A percentile compares a stretch with the other conserved stretches of the same genome.
phyloP scores from a whole-genome alignment of 1,284 basidiomycete genomes.

The Porodaedalea pini region DNA sequence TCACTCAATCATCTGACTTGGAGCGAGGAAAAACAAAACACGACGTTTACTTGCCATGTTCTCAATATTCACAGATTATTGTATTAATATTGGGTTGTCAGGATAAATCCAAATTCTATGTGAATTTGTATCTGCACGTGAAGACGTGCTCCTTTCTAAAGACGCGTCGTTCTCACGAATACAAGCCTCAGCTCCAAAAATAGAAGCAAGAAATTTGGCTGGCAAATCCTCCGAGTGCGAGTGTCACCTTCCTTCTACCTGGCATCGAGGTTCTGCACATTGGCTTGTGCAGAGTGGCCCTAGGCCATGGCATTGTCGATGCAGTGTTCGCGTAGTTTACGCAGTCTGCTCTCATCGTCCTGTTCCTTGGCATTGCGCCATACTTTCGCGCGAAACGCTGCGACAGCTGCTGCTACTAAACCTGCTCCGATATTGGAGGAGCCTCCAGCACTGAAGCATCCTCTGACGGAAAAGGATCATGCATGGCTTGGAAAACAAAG shows the following conservation, averaged over 20 bases:
- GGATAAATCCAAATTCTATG: no score
- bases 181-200: no score
- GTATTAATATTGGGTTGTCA: no score
- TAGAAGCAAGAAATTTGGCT: conserved; percentile 1
- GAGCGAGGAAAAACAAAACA: no score
- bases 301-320: conserved; percentile 9
- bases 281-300: conserved; percentile 15
- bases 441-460: conserved; percentile 5
- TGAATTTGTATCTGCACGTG: no score
- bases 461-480: conserved; percentile 56
- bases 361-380: neutral
- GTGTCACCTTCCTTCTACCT: neutral
- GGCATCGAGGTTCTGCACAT: conserved; percentile 12
- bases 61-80: no score
- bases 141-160: no score
- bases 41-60: no score
- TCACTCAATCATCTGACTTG: no score
- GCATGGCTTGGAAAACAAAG: conserved; percentile 61
- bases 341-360: neutral
- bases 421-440: conserved; percentile 8
- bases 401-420: conserved; percentile 22
- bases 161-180: no score
- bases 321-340: conserved; percentile 8
- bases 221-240: neutral
- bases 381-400: conserved; percentile 16